Conservation (phyloP, 2,329 filamentous ascomycete species). For the Diatrype stigma region DNA sequence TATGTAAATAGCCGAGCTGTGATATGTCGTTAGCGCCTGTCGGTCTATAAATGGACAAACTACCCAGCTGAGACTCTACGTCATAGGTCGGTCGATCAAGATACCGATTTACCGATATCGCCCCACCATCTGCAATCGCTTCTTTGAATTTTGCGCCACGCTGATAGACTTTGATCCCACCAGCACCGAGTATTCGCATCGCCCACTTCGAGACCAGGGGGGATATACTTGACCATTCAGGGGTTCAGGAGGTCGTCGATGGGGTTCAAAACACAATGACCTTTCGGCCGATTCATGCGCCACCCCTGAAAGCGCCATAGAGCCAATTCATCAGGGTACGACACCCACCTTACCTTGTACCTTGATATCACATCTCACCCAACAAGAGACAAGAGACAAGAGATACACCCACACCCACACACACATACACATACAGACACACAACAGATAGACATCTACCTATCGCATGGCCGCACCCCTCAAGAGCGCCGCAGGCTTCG, state of each 20-base stretch:
- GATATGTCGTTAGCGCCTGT: no score
- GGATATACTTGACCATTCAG: not conserved
- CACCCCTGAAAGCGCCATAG: conserved; percentile 1
- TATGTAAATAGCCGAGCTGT: not conserved
- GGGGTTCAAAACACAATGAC: conserved; percentile 4
- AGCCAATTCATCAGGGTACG: not conserved
- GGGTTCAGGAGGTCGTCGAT: not conserved
- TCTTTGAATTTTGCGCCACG: not conserved
- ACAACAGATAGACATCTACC: not conserved
- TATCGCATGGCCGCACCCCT: conserved; percentile 11
- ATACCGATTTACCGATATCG: not conserved
- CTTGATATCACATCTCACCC: not conserved
- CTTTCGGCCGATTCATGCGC: not conserved
- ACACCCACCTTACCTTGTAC: not conserved
- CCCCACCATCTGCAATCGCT: not conserved
- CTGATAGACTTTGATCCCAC: not conserved
- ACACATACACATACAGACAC: not conserved
- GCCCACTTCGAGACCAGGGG: not conserved
- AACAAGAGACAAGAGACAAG: no score
- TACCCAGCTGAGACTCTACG: not conserved
- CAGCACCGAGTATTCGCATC: not conserved
- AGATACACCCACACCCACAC: not conserved
- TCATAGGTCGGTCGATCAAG: not conserved
- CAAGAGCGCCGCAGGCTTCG: conserved; percentile 43
- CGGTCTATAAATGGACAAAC: no score